These are phyloP conservation scores for Pisolithus thermaeus DNA, from an alignment of 1,284 basidiomycete species.

Conservation along the genomic window DNA sequence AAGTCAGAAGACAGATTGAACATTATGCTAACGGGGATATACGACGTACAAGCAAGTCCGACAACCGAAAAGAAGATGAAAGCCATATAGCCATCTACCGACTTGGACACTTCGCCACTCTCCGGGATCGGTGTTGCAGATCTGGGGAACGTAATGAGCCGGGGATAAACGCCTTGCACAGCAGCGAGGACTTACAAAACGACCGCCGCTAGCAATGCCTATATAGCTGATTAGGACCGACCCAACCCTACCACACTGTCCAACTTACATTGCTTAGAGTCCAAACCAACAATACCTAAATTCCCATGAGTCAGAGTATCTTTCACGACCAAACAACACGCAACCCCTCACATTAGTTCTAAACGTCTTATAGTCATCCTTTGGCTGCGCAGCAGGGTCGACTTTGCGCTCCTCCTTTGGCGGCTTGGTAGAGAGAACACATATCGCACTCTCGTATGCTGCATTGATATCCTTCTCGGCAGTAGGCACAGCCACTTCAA, in stretches of 20 bases:
- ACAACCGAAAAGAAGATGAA: conserved; percentile 83
- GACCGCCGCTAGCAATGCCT: conserved; percentile 69
- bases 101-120: conserved; percentile 34
- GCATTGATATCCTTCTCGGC: conserved; percentile 84
- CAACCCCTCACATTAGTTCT: conserved; percentile 65
- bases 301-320: conserved; percentile 3
- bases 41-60: conserved; percentile 70
- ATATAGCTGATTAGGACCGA: conserved; percentile 9
- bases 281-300: conserved; percentile 71
- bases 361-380: conserved; percentile 87
- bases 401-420: conserved; percentile 61
- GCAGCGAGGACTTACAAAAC: conserved; percentile 47
- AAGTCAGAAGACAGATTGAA: neutral
- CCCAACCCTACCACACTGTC: conserved; percentile 5
- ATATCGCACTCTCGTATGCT: conserved; percentile 80
- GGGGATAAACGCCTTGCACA: neutral
- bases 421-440: conserved; percentile 68
- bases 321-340: neutral
- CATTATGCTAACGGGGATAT: neutral
- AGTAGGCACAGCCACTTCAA: conserved; percentile 79
- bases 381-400: conserved; percentile 65
- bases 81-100: conserved; percentile 74
- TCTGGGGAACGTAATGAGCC: conserved; percentile 22
- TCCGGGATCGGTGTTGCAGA: conserved; percentile 41
- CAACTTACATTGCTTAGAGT: conserved; percentile 69